These are phyloP conservation scores for Agaricus sinodeliciosus DNA, from an alignment of 768 basidiomycete species.

Conservation along the genomic window DNA sequence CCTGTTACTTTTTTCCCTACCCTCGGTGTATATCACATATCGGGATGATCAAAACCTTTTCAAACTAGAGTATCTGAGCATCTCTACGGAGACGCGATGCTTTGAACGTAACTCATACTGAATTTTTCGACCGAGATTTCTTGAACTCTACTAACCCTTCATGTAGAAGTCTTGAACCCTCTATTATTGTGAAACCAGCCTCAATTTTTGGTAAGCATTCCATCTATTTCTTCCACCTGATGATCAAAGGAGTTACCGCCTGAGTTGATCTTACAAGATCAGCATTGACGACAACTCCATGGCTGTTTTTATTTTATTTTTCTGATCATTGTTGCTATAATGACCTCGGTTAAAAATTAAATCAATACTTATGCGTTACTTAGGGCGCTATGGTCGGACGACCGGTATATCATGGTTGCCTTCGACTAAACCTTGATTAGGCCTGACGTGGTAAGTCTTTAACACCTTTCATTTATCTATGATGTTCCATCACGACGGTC, in stretches of 20 bases:
- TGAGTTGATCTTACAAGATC: conserved; percentile 39
- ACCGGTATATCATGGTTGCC: background rate
- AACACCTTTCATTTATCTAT: conserved; percentile 22
- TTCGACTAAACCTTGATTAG: background rate
- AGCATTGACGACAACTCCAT: conserved; percentile 67
- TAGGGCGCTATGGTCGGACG: background rate
- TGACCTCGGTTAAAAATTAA: too few species aligned
- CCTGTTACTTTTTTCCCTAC: background rate
- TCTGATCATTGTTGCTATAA: conserved; percentile 36
- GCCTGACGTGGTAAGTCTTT: conserved; percentile 23
- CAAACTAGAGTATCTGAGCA: conserved; percentile 96
- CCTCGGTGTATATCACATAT: background rate
- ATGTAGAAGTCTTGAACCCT: background rate
- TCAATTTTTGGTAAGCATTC: conserved; percentile 32
- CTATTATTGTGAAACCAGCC: too few species aligned
- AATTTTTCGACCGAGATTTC: conserved; percentile 19
- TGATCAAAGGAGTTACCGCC: conserved; percentile 86
- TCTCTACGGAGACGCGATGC: conserved; percentile 49
- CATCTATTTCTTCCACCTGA: conserved; percentile 28
- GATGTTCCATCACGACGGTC: conserved; percentile 91
- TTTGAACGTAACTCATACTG: conserved; percentile 62
- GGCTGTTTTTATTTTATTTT: conserved; percentile 66
- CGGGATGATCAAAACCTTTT: conserved; percentile 59
- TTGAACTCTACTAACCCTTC: background rate
- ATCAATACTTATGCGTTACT: background rate